These are phyloP conservation scores for Raffaelea arxii DNA, from an alignment of 2,329 filamentous ascomycete species.

Conservation along the genomic window DNA sequence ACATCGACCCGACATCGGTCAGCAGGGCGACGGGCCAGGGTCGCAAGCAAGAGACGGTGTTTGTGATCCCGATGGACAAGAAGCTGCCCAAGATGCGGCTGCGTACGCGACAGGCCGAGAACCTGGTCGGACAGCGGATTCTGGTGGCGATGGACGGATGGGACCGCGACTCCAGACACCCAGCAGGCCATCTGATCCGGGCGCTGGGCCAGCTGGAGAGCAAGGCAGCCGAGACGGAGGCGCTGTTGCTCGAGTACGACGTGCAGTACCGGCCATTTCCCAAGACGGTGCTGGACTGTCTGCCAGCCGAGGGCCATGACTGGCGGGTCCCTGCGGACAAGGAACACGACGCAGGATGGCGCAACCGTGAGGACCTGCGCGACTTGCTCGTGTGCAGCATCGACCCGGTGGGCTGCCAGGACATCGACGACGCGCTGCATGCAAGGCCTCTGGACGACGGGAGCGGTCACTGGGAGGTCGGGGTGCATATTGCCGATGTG, in stretches of 20 bases:
- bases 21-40: slow-evolving; percentile 64
- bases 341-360: slow-evolving; percentile 73
- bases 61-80: slow-evolving; percentile 97
- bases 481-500: slow-evolving; percentile 98
- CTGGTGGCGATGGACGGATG: slow-evolving; percentile 90
- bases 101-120: slow-evolving; percentile 78
- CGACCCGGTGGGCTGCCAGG: slow-evolving; percentile 89
- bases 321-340: slow-evolving; percentile 81
- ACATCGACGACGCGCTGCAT: slow-evolving; percentile 96
- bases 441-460: slow-evolving; percentile 66
- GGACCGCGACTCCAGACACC: slow-evolving; percentile 89
- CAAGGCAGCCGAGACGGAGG: slow-evolving; percentile 96
- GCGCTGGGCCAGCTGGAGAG: slow-evolving; percentile 89
- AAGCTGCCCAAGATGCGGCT: slow-evolving; percentile 92
- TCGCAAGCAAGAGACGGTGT: slow-evolving; percentile 82
- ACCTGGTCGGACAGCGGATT: slow-evolving; percentile 83
- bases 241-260: slow-evolving; percentile 86
- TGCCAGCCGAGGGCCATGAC: slow-evolving; percentile 82
- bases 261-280: slow-evolving; percentile 97
- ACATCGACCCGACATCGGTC: slow-evolving; percentile 81
- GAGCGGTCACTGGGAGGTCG: slow-evolving; percentile 95
- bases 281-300: slow-evolving; percentile 86
- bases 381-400: slow-evolving; percentile 92
- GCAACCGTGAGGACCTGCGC: slow-evolving; percentile 71
- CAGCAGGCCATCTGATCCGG: slow-evolving; percentile 86